These are phyloP conservation scores for Rhodomyrtus psidioides DNA, from an alignment of 441 rosid genomes.

Conservation along the genomic window DNA sequence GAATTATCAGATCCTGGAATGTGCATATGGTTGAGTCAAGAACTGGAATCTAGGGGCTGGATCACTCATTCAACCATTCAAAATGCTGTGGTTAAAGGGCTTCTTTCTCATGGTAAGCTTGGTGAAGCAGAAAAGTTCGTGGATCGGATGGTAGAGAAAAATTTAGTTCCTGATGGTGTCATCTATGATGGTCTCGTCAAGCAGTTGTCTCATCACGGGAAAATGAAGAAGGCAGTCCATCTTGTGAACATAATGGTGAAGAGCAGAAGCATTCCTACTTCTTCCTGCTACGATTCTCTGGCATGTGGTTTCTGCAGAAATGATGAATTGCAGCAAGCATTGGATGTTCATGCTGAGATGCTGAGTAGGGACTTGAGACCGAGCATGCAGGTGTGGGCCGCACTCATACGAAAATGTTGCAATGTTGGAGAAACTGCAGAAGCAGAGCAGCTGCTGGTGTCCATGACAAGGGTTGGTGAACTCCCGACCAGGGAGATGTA, in stretches of 20 bases:
- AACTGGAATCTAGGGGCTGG: conserved; percentile 51
- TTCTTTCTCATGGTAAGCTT: conserved; percentile 35
- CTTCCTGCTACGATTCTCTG: conserved; percentile 52
- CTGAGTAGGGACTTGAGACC: conserved; percentile 45
- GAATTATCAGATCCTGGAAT: conserved; percentile 36
- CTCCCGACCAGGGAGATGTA: conserved; percentile 54
- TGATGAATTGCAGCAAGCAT: conserved; percentile 38
- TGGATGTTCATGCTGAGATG: conserved; percentile 68
- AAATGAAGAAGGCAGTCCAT: conserved; percentile 39
- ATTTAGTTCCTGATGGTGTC: conserved; percentile 23
- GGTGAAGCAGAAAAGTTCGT: conserved; percentile 49
- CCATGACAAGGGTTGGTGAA: conserved; percentile 38
- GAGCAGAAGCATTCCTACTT: conserved; percentile 37
- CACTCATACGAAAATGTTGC: conserved; percentile 33
- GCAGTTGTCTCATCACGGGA: conserved; percentile 34
- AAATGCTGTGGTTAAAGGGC: conserved; percentile 34
- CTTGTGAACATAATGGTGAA: conserved; percentile 62
- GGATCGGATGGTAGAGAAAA: conserved; percentile 30
- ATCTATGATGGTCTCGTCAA: conserved; percentile 51
- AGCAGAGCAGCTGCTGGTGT: conserved; percentile 44
- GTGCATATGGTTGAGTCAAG: conserved; percentile 40
- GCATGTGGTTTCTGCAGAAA: conserved; percentile 32
- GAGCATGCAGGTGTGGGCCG: conserved; percentile 37
- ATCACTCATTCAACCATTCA: conserved; percentile 35
- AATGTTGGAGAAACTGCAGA: conserved; percentile 33